These are phyloP conservation scores for Uronychia binucleata DNA, from an alignment of 73 alveolate genomes.

Conservation along the genomic window DNA sequence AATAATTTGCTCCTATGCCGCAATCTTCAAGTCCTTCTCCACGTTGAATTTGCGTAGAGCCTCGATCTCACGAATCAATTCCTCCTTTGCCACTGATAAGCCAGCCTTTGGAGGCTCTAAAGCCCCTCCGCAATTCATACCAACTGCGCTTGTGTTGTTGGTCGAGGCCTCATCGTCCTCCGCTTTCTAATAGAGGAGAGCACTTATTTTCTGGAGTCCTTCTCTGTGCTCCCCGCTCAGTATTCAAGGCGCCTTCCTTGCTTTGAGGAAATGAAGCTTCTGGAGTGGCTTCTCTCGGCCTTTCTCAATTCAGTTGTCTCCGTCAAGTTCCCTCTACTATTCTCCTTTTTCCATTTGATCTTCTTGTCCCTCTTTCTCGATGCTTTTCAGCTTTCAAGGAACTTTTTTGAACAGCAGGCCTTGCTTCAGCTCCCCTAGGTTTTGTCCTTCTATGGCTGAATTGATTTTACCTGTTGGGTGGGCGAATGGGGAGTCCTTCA, in stretches of 20 bases:
- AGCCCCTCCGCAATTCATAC: neutral
- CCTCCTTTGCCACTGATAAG: neutral
- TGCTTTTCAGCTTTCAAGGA: neutral
- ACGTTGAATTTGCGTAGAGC: neutral
- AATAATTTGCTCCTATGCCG: neutral
- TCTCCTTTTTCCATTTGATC: neutral
- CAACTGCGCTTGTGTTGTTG: slow-evolving; percentile 1
- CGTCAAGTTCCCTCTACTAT: neutral
- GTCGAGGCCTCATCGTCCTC: neutral
- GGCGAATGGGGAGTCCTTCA: neutral
- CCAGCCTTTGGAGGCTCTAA: neutral
- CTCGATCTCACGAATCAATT: neutral
- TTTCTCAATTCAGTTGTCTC: neutral
- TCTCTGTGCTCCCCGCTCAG: neutral
- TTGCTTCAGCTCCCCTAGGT: neutral
- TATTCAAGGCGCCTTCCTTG: neutral
- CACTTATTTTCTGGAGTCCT: too few species aligned
- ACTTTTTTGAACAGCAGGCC: neutral
- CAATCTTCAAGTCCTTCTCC: neutral
- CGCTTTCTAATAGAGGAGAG: too few species aligned
- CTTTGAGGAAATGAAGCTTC: neutral
- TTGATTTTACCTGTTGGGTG: neutral
- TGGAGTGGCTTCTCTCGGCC: neutral
- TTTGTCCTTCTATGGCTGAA: neutral
- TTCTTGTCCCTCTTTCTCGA: neutral